A percentile compares a stretch with the other conserved stretches of the same genome.
These are phyloP conservation scores for Pseudomonodictys pantanalensis DNA, from an alignment of 495 filamentous ascomycete species.

Conservation along the genomic window DNA sequence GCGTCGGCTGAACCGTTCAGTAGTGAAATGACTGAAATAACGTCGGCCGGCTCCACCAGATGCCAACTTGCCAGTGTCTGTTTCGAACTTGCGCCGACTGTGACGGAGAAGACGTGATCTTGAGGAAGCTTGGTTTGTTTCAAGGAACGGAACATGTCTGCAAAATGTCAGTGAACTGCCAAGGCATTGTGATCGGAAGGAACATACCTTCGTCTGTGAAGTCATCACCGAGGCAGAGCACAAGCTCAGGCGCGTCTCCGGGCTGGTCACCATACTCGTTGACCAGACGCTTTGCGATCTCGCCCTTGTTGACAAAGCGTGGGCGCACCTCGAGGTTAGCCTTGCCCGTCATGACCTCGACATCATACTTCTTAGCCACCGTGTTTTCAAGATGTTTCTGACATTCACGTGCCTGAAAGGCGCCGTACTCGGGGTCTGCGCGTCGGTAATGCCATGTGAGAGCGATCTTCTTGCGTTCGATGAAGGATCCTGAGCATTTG, in stretches of 20 bases:
- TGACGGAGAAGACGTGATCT: slow-evolving; percentile 77
- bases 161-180: slow-evolving; percentile 5
- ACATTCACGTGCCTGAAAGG: slow-evolving; percentile 71
- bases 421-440: slow-evolving; percentile 77
- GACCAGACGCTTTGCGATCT: slow-evolving; percentile 78
- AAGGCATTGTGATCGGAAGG: neutral
- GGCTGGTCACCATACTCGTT: slow-evolving; percentile 55
- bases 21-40: slow-evolving; percentile 72
- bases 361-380: slow-evolving; percentile 72
- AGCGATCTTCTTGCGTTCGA: slow-evolving; percentile 87
- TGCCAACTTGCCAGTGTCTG: slow-evolving; percentile 84
- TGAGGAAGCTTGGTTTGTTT: slow-evolving; percentile 49
- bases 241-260: slow-evolving; percentile 78
- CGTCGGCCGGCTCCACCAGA: slow-evolving; percentile 79
- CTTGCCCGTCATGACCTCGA: slow-evolving; percentile 94
- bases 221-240: slow-evolving; percentile 88
- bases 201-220: slow-evolving; percentile 91
- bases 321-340: slow-evolving; percentile 95
- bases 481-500: slow-evolving; percentile 64
- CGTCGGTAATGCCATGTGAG: slow-evolving; percentile 96
- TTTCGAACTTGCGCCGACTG: slow-evolving; percentile 82
- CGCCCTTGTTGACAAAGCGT: slow-evolving; percentile 94
- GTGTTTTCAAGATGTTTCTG: slow-evolving; percentile 70
- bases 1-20: slow-evolving; percentile 55
- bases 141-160: slow-evolving; percentile 49